phyloP scores from a whole-genome alignment of 139 green algal genomes.

The Picocystis salinarum region DNA sequence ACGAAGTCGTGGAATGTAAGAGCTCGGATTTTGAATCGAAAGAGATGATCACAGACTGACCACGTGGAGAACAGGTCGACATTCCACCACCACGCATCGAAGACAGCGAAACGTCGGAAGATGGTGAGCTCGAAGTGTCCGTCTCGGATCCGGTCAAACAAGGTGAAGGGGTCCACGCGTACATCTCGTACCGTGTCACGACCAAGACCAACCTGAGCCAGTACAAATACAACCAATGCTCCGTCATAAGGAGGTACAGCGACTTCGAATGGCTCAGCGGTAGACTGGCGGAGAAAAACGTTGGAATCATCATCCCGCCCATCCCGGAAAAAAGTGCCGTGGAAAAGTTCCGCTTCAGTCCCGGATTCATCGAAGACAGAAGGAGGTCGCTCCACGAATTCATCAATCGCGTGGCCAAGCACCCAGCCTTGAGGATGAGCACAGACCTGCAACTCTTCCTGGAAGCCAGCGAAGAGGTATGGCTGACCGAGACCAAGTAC shows the following conservation, averaged over 20 bases:
- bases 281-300: slow-evolving; percentile 2
- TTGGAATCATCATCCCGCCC: slow-evolving; percentile 1
- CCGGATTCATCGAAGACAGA: slow-evolving; percentile 2
- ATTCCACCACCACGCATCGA: too few relatives aligned
- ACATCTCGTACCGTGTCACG: background rate
- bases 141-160: slow-evolving; percentile 3
- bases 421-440: background rate
- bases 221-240: background rate
- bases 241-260: slow-evolving; percentile 2
- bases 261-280: slow-evolving; percentile 3
- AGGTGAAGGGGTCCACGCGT: background rate
- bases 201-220: background rate
- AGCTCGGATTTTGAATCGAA: too few relatives aligned
- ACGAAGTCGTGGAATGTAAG: too few relatives aligned
- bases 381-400: slow-evolving; percentile 1
- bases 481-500: background rate
- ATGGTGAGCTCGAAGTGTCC: background rate
- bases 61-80: too few relatives aligned
- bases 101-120: too few relatives aligned
- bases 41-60: too few relatives aligned
- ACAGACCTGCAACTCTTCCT: slow-evolving; percentile 4
- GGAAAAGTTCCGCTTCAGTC: background rate
- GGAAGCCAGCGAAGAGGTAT: background rate
- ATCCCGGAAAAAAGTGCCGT: background rate
- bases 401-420: background rate